Base-by-base conservation (phyloP, 108 stramenopile species). In the Cyclotella kingstonii region DNA sequence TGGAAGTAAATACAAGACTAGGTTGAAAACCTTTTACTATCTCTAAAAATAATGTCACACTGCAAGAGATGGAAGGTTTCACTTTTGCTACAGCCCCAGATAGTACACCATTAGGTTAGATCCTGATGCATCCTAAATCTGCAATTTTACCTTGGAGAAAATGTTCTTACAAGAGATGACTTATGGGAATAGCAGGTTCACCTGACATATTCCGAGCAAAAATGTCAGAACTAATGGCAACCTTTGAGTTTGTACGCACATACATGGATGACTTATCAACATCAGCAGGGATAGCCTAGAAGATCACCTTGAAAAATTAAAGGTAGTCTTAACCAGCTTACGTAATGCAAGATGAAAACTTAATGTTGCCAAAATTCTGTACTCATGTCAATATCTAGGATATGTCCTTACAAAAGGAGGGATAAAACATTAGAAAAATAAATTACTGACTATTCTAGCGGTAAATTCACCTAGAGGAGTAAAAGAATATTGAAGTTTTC, bases 181-280 rank as follows among this genome's bases (percentile, higher is more conserved):
- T 25, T 8, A 26, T 49, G 48, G 48, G 48, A 4, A 25, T 49
- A 7, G 23, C 19, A 23, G 23, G 23, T 25, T 22, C 48, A 7
- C 19, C 48, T 6, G 48, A 49, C 23, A 49, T 49, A 8, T 49
- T 49, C 23, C 48, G 27, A 49, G 19, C 17, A 2, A 22, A 25
- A 25, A 49, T 49, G 48, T 22, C 23, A 49, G 48, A 17, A 25
- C 23, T 49, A 22, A 22, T 25, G 23, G 4, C n/a, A 42, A 61
- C 7, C 25, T 27, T 9, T 53, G 82, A 19, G 63, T 26, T 11
- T 25, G 23, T 22, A 25, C 21, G 23, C 23, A 26, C 48, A 7
- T 49, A 49, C 48, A 23, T 49, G 5, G 48, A 49, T 25, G 48
- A 49, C 22, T 36, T 36, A 36, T 36, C 11, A 36, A n/a, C n/a